Percentiles rank a stretch among this genome's conserved stretches.
phyloP scores from a whole-genome alignment of 352 stramenopile species.

The Pythium myriotylum region DNA sequence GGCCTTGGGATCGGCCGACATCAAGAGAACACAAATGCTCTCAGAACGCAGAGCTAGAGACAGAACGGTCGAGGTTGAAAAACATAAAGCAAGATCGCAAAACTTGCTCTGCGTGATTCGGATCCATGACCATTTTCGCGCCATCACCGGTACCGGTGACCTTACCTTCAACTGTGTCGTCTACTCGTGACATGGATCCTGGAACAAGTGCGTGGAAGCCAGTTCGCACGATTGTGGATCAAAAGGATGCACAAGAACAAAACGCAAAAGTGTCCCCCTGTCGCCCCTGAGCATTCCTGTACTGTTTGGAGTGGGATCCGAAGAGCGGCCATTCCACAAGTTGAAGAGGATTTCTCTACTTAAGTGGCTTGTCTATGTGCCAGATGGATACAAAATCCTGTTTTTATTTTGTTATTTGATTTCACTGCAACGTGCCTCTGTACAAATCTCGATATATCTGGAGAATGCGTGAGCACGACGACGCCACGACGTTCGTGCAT shows the following conservation, averaged over 20 bases:
- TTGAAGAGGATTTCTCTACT: conserved; percentile 3
- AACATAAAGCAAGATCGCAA: no score
- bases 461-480: conserved; percentile 61
- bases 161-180: conserved; percentile 1
- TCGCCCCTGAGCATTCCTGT: background rate
- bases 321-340: background rate
- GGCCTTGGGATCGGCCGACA: no score
- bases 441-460: conserved; percentile 69
- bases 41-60: no score
- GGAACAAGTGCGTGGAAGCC: background rate
- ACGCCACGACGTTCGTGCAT: conserved; percentile 63
- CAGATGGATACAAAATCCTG: conserved; percentile 26
- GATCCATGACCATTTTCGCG: conserved; percentile 3
- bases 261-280: background rate
- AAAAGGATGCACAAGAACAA: no score
- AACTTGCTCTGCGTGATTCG: no score
- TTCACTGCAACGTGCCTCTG: conserved; percentile 32
- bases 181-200: background rate
- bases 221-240: background rate
- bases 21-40: no score
- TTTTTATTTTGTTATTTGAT: conserved; percentile 2
- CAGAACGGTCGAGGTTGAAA: no score
- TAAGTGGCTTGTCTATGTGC: conserved; percentile 9
- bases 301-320: background rate
- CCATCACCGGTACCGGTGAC: conserved; percentile 5